Evolutionary conservation across 495 filamentous ascomycete genomes (phyloP).

Genomic region (Hyaloscypha finlandica): DNA sequence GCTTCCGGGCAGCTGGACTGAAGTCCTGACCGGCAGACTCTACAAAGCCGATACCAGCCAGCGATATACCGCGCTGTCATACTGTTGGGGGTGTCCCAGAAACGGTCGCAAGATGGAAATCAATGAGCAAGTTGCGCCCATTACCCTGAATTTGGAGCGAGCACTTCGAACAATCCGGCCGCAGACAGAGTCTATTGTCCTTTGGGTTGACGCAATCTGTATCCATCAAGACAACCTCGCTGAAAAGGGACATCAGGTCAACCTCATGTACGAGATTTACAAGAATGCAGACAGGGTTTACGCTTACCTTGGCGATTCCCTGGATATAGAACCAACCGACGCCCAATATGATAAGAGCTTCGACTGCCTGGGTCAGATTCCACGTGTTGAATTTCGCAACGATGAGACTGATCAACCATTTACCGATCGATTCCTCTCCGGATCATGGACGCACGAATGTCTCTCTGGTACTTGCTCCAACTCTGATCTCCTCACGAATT

Average conservation of each 20-base stretch:
- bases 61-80: constrained; percentile 3
- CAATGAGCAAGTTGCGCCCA: neutral
- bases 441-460: too few species aligned
- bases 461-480: too few species aligned
- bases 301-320: neutral
- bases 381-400: constrained; percentile 8
- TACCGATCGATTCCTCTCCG: neutral
- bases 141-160: constrained; percentile 5
- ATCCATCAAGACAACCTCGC: neutral
- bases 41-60: constrained; percentile 6
- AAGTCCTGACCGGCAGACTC: too few species aligned
- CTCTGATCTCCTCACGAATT: too few species aligned
- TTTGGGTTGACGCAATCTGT: constrained; percentile 7
- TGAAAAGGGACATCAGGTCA: too few species aligned
- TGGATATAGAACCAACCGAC: constrained; percentile 3
- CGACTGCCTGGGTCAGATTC: constrained; percentile 5
- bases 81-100: constrained; percentile 7
- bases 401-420: constrained; percentile 7
- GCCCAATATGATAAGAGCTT: constrained; percentile 2
- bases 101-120: constrained; percentile 7
- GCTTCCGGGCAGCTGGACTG: too few species aligned
- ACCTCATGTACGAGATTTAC: too few species aligned
- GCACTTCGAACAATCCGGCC: constrained; percentile 7
- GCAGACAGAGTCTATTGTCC: constrained; percentile 1
- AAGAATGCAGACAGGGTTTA: too few species aligned